phyloP scores from a whole-genome alignment of 1,284 basidiomycete species.

The Sanghuangporus weigelae region DNA sequence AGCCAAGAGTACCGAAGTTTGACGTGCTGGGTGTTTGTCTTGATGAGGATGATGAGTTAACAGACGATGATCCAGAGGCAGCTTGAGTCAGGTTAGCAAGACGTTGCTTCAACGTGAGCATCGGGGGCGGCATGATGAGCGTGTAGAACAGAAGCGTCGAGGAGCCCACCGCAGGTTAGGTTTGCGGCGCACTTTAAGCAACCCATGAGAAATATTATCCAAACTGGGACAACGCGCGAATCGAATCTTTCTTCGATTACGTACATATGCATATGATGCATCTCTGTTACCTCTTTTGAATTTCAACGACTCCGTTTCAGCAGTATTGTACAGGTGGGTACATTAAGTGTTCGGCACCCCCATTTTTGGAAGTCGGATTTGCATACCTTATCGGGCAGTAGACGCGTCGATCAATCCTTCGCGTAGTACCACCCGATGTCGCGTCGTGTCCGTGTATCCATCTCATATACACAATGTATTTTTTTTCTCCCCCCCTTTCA shows the following conservation, averaged over 20 bases:
- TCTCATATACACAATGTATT: no score
- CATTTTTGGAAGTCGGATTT: no score
- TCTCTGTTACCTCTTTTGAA: no score
- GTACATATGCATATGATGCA: not conserved
- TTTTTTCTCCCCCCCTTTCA: no score
- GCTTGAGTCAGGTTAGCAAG: constrained; percentile 51
- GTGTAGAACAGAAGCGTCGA: not conserved
- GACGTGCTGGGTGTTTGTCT: constrained; percentile 29
- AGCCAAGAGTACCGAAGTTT: constrained; percentile 36
- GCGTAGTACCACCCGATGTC: not conserved
- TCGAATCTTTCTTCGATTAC: not conserved
- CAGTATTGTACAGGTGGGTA: not conserved
- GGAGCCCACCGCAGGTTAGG: not conserved
- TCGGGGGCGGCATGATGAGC: constrained; percentile 12
- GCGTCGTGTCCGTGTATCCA: no score
- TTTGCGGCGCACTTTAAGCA: not conserved
- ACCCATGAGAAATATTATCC: not conserved
- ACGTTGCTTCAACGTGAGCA: constrained; percentile 48
- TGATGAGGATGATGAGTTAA: constrained; percentile 24
- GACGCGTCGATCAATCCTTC: not conserved
- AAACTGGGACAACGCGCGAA: not conserved
- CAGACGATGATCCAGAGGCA: constrained; percentile 38
- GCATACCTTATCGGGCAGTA: not conserved
- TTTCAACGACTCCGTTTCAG: not conserved
- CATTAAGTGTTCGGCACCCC: not conserved